phyloP scores from a whole-genome alignment of 192 early-diverging fungal genomes.

The Gryganskiella cystojenkinii region DNA sequence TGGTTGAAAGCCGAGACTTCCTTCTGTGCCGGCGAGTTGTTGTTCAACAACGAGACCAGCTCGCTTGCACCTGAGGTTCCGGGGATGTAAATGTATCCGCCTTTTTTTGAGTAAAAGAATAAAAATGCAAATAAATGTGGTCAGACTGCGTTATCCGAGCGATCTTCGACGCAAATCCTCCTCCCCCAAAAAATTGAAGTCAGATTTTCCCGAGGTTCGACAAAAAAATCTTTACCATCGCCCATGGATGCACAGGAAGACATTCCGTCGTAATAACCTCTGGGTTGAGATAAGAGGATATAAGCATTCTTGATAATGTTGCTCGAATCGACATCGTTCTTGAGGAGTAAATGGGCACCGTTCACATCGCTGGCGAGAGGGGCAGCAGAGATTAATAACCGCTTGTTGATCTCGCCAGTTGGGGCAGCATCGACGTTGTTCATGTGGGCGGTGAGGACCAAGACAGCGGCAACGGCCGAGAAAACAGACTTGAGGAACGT shows the following conservation, averaged over 20 bases:
- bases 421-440: neutral
- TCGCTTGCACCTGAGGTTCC: neutral
- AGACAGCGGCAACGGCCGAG: too few relatives aligned
- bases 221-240: neutral
- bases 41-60: constrained; percentile 6
- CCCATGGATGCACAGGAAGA: neutral
- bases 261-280: constrained; percentile 7
- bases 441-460: too few relatives aligned
- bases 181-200: too few relatives aligned
- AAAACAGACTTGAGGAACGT: too few relatives aligned
- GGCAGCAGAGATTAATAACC: neutral
- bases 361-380: constrained; percentile 14
- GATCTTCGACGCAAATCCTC: constrained; percentile 11
- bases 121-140: neutral
- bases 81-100: constrained; percentile 3
- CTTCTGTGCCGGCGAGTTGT: neutral
- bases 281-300: constrained; percentile 23
- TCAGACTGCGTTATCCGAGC: neutral
- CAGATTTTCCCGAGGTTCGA: too few relatives aligned
- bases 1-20: constrained; percentile 1
- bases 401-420: constrained; percentile 13
- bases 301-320: constrained; percentile 11
- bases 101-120: neutral
- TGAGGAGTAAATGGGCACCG: constrained; percentile 21
- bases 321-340: constrained; percentile 29